A percentile compares a stretch with the other conserved stretches of the same genome.
Evolutionary conservation across 164 flowering plant genomes (phyloP).

Genomic region (Houttuynia cordata): DNA sequence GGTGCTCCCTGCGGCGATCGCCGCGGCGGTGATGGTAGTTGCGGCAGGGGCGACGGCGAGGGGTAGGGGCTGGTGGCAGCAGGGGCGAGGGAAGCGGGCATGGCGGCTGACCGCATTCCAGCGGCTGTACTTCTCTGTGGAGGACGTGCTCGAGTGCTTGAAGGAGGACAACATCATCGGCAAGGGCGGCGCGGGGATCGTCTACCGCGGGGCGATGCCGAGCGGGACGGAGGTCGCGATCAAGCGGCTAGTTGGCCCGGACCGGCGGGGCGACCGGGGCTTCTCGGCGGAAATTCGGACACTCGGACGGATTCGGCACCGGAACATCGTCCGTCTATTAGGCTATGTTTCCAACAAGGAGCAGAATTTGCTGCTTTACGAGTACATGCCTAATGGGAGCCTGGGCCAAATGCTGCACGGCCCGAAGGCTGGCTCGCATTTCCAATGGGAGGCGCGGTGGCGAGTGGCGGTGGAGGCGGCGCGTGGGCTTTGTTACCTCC

Average conservation of each 20-base stretch:
- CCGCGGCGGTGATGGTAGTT: conserved; percentile 12
- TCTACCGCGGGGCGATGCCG: conserved; percentile 81
- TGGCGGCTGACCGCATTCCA: conserved; percentile 88
- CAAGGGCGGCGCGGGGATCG: conserved; percentile 89
- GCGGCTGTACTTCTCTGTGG: conserved; percentile 52
- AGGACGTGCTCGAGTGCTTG: conserved; percentile 71
- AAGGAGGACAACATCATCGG: conserved; percentile 87
- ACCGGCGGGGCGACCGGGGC: conserved; percentile 50
- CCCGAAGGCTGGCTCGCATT: conserved; percentile 60
- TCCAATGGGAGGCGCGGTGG: conserved; percentile 73
- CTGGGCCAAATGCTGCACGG: conserved; percentile 80
- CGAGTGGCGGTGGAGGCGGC: conserved; percentile 76
- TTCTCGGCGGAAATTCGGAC: conserved; percentile 89
- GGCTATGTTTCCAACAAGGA: conserved; percentile 83
- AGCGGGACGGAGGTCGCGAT: conserved; percentile 65
- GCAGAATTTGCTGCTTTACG: conserved; percentile 63
- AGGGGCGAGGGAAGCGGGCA: conserved; percentile 19
- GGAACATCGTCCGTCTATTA: conserved; percentile 69
- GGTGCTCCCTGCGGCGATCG: conserved; percentile 1
- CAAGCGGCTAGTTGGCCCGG: conserved; percentile 40
- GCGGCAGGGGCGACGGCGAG: conserved; percentile 19
- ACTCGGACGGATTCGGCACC: conserved; percentile 70
- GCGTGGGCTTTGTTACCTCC: conserved; percentile 76
- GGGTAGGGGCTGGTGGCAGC: conserved; percentile 13
- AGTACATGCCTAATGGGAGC: conserved; percentile 95